Evolutionary conservation across 768 basidiomycete species (phyloP).

Genomic region (Amyloporia xantha): DNA sequence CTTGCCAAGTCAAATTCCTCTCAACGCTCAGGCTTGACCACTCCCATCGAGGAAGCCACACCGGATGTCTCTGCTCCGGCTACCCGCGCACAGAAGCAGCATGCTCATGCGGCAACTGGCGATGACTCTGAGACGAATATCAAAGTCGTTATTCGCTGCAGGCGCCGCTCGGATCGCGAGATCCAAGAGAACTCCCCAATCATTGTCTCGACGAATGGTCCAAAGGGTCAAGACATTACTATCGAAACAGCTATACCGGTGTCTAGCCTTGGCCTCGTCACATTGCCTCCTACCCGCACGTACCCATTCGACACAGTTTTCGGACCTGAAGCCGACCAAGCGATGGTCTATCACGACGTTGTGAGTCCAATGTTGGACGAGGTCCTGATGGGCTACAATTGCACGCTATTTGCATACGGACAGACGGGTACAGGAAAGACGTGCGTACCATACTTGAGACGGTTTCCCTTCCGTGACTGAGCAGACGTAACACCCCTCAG

Average conservation of each 20-base stretch:
- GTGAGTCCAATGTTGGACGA: constrained; percentile 90
- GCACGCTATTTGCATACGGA: constrained; percentile 95
- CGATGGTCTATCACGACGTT: constrained; percentile 89
- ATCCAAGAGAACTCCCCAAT: constrained; percentile 81
- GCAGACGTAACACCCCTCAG: too few relatives aligned
- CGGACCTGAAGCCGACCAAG: constrained; percentile 95
- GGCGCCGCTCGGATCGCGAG: constrained; percentile 81
- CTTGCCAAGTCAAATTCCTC: constrained; percentile 37
- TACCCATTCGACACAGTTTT: constrained; percentile 96
- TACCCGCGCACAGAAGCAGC: not conserved
- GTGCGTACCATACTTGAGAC: too few relatives aligned
- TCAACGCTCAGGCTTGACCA: constrained; percentile 18
- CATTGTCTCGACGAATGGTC: constrained; percentile 73
- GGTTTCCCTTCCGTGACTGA: too few relatives aligned
- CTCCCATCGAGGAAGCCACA: constrained; percentile 2
- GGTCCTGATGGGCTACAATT: constrained; percentile 94
- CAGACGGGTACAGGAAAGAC: constrained; percentile 99
- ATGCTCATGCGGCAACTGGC: not conserved
- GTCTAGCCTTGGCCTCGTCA: constrained; percentile 67
- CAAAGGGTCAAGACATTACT: constrained; percentile 68
- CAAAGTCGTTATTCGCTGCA: constrained; percentile 86
- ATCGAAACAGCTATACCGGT: constrained; percentile 71
- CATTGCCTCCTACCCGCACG: constrained; percentile 70
- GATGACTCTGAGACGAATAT: constrained; percentile 75
- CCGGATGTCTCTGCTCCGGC: constrained; percentile 13